Conservation (phyloP, 2,329 filamentous ascomycete genomes). For the Paecilomyces formosus region DNA sequence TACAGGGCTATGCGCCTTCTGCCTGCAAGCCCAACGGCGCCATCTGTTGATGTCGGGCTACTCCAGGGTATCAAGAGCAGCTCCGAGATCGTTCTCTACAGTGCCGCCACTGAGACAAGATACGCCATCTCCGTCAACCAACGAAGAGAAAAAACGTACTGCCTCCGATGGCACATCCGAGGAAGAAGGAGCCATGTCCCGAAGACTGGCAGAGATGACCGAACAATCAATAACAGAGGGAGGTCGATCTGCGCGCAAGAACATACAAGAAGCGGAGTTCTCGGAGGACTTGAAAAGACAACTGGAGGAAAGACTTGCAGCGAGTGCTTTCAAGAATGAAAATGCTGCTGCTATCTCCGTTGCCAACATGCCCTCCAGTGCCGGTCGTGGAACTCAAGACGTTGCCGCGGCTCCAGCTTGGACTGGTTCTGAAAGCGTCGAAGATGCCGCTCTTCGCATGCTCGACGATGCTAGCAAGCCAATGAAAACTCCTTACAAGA, state of each 20-base stretch:
- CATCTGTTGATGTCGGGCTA: background rate
- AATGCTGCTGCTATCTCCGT: slow-evolving; percentile 48
- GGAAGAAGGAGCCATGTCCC: slow-evolving; percentile 50
- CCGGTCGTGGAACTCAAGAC: slow-evolving; percentile 60
- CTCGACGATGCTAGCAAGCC: slow-evolving; percentile 56
- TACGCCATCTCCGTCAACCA: slow-evolving; percentile 8
- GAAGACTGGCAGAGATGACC: slow-evolving; percentile 52
- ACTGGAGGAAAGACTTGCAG: slow-evolving; percentile 53
- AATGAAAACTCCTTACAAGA: slow-evolving; percentile 36
- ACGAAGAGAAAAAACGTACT: slow-evolving; percentile 6
- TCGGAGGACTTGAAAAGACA: slow-evolving; percentile 52
- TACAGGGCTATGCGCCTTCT: slow-evolving; percentile 1
- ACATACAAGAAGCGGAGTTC: slow-evolving; percentile 56
- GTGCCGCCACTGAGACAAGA: slow-evolving; percentile 16
- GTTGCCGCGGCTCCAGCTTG: slow-evolving; percentile 64
- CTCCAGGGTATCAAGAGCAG: background rate
- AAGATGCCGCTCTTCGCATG: slow-evolving; percentile 79
- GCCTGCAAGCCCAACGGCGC: slow-evolving; percentile 1
- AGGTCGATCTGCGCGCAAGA: slow-evolving; percentile 47
- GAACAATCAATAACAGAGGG: slow-evolving; percentile 51
- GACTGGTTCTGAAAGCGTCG: slow-evolving; percentile 66
- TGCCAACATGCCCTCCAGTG: slow-evolving; percentile 49
- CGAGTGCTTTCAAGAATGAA: slow-evolving; percentile 47
- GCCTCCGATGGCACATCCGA: slow-evolving; percentile 16
- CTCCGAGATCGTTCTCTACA: slow-evolving; percentile 8